Evolutionary conservation across 768 basidiomycete species (phyloP).

Genomic region (Suillus paluster): DNA sequence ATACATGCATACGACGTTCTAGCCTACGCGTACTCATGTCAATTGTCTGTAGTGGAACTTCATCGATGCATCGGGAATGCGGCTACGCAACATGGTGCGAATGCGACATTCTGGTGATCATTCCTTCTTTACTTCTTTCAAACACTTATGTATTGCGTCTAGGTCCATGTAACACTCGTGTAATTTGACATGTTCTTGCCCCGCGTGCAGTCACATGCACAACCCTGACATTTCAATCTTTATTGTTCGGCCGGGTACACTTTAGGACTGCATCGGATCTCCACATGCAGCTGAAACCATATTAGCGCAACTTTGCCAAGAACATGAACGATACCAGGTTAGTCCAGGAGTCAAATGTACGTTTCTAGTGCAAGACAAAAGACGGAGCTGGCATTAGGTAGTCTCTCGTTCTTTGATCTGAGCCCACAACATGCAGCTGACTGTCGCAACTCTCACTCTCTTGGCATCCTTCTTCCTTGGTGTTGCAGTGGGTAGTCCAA

Average conservation of each 20-base stretch:
- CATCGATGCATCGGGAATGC: neutral
- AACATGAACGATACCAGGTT: neutral
- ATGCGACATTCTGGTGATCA: neutral
- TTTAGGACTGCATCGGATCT: neutral
- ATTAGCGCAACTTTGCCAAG: neutral
- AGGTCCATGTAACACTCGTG: neutral
- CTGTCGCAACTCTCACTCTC: neutral
- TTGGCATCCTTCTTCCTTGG: neutral
- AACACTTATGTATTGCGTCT: no score
- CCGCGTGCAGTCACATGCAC: neutral
- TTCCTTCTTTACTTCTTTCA: neutral
- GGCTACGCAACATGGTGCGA: neutral
- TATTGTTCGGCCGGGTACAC: neutral
- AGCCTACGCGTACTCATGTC: neutral
- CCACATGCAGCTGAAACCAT: neutral
- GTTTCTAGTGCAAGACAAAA: neutral
- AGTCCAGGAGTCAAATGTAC: neutral
- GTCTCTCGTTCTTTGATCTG: neutral
- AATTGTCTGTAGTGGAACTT: neutral
- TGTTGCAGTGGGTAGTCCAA: neutral
- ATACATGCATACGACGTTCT: no score
- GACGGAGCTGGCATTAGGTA: neutral
- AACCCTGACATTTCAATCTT: neutral
- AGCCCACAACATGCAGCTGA: neutral
- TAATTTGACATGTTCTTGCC: neutral